Base-by-base conservation (phyloP, 768 basidiomycete genomes). In the Amanita inopinata region DNA sequence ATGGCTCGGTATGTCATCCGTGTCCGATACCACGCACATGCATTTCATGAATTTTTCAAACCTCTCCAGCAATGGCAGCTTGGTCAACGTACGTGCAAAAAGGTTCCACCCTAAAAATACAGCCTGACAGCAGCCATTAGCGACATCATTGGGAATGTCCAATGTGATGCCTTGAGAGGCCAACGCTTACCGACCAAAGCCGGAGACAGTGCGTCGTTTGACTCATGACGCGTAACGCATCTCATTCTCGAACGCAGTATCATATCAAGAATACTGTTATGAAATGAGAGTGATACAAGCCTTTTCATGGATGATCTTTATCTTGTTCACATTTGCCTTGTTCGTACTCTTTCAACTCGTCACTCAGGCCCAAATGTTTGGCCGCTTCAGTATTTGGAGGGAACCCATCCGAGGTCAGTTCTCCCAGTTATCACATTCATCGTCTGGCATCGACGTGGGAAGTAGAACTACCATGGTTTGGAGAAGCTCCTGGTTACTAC, bases 241-340 rank as follows among this genome's bases (percentile, higher is more conserved):
- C 24, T 49, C 47, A 47, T 50, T 35, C 22, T 38, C 20, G 33
- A 7, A 39, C 33, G n/a, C 40, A 87, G 86, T 74, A 43, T 71
- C 72, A 38, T 59, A 61, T 5, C 63, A 65, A 50, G 56, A 62
- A 19, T 87, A 71, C 50, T 89, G 86, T 56, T 81, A 83, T 56
- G 74, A 85, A 54, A 83, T 87, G 80, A 84, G 82, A 59, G 78
- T 78, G 34, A 68, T 85, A 24, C 74, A 86, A 50, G 83, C 81
- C 2, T 74, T 88, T 56, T 86, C 85, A 0, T 88, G 86, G 86
- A 67, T 74, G 54, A 60, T 75, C 39, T 88, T 87, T 53, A 65
- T 66, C 17, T 35, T 65, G 14, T 62, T 62, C 40, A 54, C 59
- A 6, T 43, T 69, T 30, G 79, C 75, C 45, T 63, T 84, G 52